These are phyloP conservation scores for Xylaria palmicola DNA, from an alignment of 495 filamentous ascomycete species.

Conservation along the genomic window DNA sequence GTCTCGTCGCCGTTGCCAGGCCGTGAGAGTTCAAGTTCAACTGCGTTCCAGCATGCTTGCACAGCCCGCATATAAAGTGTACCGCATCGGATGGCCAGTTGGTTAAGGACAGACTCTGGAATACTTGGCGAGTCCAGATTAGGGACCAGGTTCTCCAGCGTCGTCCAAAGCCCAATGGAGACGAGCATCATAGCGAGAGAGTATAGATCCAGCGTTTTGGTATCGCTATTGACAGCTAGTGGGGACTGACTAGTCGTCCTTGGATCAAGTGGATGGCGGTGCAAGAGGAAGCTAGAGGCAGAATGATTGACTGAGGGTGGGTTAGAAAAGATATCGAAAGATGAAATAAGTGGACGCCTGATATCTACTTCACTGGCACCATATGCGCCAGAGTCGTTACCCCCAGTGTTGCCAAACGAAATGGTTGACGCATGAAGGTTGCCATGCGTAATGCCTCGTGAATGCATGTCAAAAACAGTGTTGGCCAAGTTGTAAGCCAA, in stretches of 20 bases:
- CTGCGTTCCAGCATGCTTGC: slow-evolving; percentile 73
- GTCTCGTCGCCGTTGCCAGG: slow-evolving; percentile 40
- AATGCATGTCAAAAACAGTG: slow-evolving; percentile 73
- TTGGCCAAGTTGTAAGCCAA: slow-evolving; percentile 77
- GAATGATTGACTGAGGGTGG: slow-evolving; percentile 43
- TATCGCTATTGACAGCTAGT: slow-evolving; percentile 43
- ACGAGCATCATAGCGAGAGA: slow-evolving; percentile 79
- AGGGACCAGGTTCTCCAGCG: slow-evolving; percentile 60
- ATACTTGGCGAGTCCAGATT: slow-evolving; percentile 33
- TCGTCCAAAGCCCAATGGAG: slow-evolving; percentile 88
- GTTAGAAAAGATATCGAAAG: slow-evolving; percentile 80
- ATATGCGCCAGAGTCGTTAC: slow-evolving; percentile 33
- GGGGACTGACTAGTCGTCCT: slow-evolving; percentile 54
- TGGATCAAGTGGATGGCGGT: slow-evolving; percentile 76
- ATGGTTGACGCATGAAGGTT: slow-evolving; percentile 80
- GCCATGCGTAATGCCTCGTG: slow-evolving; percentile 72
- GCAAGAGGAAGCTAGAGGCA: slow-evolving; percentile 53
- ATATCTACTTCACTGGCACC: slow-evolving; percentile 54
- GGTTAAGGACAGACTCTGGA: slow-evolving; percentile 50
- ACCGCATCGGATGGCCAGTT: slow-evolving; percentile 70
- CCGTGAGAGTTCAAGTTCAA: slow-evolving; percentile 61
- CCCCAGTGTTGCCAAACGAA: slow-evolving; percentile 65
- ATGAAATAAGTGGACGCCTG: slow-evolving; percentile 72
- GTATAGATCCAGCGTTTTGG: slow-evolving; percentile 75
- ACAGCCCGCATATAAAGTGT: slow-evolving; percentile 78